Conservation (phyloP, 257 asterid genomes). For the Lantana camara region DNA sequence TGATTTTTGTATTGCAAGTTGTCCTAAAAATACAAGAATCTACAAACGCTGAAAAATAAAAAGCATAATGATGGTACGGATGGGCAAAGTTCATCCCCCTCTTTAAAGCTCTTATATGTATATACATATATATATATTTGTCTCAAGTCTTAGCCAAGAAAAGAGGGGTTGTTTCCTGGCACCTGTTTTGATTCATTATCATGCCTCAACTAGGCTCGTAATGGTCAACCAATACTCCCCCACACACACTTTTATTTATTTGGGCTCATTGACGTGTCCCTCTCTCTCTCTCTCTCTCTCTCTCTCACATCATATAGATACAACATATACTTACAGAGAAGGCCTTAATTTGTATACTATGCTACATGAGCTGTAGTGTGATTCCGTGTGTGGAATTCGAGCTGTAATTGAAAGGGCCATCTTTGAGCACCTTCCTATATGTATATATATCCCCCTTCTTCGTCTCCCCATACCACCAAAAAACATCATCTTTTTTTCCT, state of each 20-base stretch:
- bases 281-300: constrained; percentile 5
- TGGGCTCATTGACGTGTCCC: constrained; percentile 24
- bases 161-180: constrained; percentile 34
- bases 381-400: constrained; percentile 67
- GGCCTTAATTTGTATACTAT: not conserved
- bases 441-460: constrained; percentile 45
- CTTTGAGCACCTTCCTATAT: not conserved
- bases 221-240: constrained; percentile 36
- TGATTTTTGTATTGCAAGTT: not conserved
- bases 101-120: not conserved
- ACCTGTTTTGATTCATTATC: constrained; percentile 27
- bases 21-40: not conserved
- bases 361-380: constrained; percentile 65
- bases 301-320: constrained; percentile 20
- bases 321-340: constrained; percentile 5
- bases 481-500: not conserved
- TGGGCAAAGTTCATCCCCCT: constrained; percentile 34
- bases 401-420: constrained; percentile 57
- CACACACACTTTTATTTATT: constrained; percentile 6
- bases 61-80: constrained; percentile 31
- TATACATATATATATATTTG: too few species aligned
- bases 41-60: not conserved
- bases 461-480: constrained; percentile 18
- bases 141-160: constrained; percentile 12
- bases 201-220: constrained; percentile 23